Evolutionary conservation across 2,329 filamentous ascomycete species (phyloP).

Genomic region (Bertia moriformis): DNA sequence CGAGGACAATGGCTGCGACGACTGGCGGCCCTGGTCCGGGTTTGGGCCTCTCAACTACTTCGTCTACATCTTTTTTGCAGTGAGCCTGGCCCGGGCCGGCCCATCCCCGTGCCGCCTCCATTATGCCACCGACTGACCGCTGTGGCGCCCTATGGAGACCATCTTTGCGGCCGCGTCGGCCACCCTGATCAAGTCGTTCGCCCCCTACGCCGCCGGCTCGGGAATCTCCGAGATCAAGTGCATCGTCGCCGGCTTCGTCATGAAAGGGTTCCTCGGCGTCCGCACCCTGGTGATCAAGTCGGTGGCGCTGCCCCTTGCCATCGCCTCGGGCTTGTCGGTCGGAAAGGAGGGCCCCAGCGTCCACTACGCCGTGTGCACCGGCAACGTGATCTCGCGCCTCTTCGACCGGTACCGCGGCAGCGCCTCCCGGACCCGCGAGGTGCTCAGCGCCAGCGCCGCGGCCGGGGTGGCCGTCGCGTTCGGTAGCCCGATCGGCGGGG

Average conservation of each 20-base stretch:
- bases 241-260: constrained; percentile 95
- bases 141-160: constrained; percentile 38
- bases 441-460: constrained; percentile 83
- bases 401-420: constrained; percentile 87
- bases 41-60: constrained; percentile 71
- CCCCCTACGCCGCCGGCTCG: constrained; percentile 88
- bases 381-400: constrained; percentile 84
- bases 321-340: constrained; percentile 83
- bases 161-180: constrained; percentile 73
- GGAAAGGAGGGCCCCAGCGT: constrained; percentile 96
- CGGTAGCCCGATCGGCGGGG: constrained; percentile 90
- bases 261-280: constrained; percentile 91
- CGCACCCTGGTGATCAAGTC: constrained; percentile 93
- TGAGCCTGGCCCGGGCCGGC: constrained; percentile 18
- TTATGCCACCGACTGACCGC: constrained; percentile 5
- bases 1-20: constrained; percentile 70
- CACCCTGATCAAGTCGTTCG: constrained; percentile 74
- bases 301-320: constrained; percentile 75
- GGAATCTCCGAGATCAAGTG: constrained; percentile 99
- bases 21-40: constrained; percentile 82
- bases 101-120: constrained; percentile 1
- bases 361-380: constrained; percentile 96
- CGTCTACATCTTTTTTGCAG: constrained; percentile 74
- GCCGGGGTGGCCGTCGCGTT: constrained; percentile 94
- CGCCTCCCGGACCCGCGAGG: constrained; percentile 86